Conservation (phyloP, 805 yeast species). For the Candida palmyrensis region DNA sequence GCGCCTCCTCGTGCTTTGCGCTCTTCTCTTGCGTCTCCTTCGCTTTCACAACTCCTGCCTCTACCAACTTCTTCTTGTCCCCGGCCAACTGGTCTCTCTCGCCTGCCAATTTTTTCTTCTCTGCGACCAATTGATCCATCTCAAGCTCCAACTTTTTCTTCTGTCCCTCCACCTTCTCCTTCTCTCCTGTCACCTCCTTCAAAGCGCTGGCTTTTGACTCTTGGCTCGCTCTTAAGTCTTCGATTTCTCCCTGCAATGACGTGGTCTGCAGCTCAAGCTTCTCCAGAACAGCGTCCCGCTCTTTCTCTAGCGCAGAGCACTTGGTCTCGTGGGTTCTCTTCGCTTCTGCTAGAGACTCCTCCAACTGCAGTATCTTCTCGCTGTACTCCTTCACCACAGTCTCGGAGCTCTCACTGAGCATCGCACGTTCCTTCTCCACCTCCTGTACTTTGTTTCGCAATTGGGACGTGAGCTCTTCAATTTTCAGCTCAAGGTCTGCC, state of each 20-base stretch:
- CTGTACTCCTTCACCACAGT: conserved; percentile 45
- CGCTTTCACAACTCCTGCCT: not conserved
- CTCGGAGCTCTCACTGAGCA: conserved; percentile 46
- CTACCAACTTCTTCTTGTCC: not conserved
- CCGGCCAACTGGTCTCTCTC: conserved; percentile 3
- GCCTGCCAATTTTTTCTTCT: not conserved
- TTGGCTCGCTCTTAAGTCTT: not conserved
- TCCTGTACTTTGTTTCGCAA: conserved; percentile 35
- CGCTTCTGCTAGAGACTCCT: conserved; percentile 19
- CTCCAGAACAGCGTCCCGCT: conserved; percentile 6
- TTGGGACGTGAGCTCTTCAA: conserved; percentile 23
- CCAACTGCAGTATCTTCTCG: conserved; percentile 40
- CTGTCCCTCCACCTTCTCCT: not conserved
- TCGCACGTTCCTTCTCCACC: conserved; percentile 46
- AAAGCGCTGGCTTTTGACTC: not conserved
- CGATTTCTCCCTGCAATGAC: not conserved
- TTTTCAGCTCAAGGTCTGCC: conserved; percentile 19
- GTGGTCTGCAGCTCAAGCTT: too few relatives aligned
- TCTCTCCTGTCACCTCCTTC: too few relatives aligned
- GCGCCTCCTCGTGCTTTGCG: too few relatives aligned
- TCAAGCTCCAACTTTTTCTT: not conserved
- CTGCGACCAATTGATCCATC: not conserved
- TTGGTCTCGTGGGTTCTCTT: conserved; percentile 11
- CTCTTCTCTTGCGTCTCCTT: not conserved
- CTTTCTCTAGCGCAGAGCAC: conserved; percentile 1